phyloP scores from a whole-genome alignment of 1,284 basidiomycete species.

The Leccinum subspadiceum region DNA sequence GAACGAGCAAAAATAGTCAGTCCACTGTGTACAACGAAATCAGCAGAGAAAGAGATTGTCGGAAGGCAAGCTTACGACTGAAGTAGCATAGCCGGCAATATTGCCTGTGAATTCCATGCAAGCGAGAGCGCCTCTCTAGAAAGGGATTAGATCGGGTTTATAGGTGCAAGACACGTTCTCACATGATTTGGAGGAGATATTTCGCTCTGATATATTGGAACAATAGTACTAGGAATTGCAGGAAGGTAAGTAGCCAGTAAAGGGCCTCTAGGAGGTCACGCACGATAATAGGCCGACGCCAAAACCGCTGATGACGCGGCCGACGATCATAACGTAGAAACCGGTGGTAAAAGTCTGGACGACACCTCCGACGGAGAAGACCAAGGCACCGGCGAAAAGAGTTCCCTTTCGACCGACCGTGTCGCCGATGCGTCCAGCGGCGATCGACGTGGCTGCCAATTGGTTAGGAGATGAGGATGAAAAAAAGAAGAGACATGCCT shows the following conservation, averaged over 20 bases:
- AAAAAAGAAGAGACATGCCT: constrained; percentile 46
- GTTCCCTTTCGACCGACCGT: constrained; percentile 85
- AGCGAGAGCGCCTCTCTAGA: constrained; percentile 83
- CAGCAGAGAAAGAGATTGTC: not conserved
- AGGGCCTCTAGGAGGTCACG: constrained; percentile 32
- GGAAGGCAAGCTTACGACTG: constrained; percentile 66
- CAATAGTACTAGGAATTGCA: constrained; percentile 70
- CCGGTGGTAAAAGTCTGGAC: constrained; percentile 88
- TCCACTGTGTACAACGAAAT: constrained; percentile 61
- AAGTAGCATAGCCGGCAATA: constrained; percentile 92
- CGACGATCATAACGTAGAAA: constrained; percentile 84
- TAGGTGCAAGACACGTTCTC: constrained; percentile 30
- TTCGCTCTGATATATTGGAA: constrained; percentile 97
- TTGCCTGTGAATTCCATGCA: constrained; percentile 98
- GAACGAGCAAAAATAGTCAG: constrained; percentile 92
- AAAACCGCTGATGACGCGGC: constrained; percentile 86
- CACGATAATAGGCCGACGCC: constrained; percentile 93
- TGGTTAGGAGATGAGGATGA: constrained; percentile 4
- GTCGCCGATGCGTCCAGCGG: constrained; percentile 88
- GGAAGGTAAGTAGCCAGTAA: constrained; percentile 1
- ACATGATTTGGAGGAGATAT: constrained; percentile 94
- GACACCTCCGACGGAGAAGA: constrained; percentile 88
- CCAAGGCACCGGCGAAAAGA: constrained; percentile 80
- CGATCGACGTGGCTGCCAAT: constrained; percentile 78
- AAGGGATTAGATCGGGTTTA: constrained; percentile 7